Evolutionary conservation across 257 asterid genomes (phyloP).

Genomic region (Plantago major): DNA sequence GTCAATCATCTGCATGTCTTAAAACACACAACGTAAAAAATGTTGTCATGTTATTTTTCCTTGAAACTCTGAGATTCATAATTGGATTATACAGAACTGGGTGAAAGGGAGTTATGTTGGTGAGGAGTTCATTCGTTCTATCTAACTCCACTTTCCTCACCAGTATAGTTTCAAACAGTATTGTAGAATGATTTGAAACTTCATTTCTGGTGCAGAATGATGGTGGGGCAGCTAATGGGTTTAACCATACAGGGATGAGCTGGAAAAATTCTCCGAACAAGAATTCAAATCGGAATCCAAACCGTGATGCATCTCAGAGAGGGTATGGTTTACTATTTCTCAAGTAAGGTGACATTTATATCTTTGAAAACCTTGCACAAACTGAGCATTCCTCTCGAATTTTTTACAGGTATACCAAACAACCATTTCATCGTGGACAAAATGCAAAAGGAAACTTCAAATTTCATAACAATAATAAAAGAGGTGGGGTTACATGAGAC

Average conservation of each 20-base stretch:
- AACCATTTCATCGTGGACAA: slow-evolving; percentile 35
- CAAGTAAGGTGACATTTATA: not conserved
- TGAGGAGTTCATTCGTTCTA: not conserved
- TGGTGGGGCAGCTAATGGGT: slow-evolving; percentile 33
- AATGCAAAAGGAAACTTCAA: slow-evolving; percentile 48
- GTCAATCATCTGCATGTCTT: not conserved
- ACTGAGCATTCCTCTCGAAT: slow-evolving; percentile 17
- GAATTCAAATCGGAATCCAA: slow-evolving; percentile 41
- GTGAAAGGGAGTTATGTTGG: slow-evolving; percentile 6
- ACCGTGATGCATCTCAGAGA: slow-evolving; percentile 35
- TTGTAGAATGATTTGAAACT: slow-evolving; percentile 22
- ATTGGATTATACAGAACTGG: not conserved
- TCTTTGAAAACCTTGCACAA: slow-evolving; percentile 14
- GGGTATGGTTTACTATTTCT: slow-evolving; percentile 33
- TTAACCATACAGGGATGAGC: slow-evolving; percentile 31
- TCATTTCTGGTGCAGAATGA: slow-evolving; percentile 42
- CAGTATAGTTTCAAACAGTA: not conserved
- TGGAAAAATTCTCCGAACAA: slow-evolving; percentile 46
- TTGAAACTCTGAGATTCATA: slow-evolving; percentile 1
- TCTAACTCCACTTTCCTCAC: not conserved
- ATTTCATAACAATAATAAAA: slow-evolving; percentile 36
- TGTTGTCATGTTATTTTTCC: not conserved
- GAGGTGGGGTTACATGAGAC: slow-evolving; percentile 39
- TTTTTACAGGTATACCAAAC: slow-evolving; percentile 43
- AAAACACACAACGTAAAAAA: not conserved